Evolutionary conservation across 1,284 basidiomycete species (phyloP).

Genomic region (Microbotryum intermedium): DNA sequence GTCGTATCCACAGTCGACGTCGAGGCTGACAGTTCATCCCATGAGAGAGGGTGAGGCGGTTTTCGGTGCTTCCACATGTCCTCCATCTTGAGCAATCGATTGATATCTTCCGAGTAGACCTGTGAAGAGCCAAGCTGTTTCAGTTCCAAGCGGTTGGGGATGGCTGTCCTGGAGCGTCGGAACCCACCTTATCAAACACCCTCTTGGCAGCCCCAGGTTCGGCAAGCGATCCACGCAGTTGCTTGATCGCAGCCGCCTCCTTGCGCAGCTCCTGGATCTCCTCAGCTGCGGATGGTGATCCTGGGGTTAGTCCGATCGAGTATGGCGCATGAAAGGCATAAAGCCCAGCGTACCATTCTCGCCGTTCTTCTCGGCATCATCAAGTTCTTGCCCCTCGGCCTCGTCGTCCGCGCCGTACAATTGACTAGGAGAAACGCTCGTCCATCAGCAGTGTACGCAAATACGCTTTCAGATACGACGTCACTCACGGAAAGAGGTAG

Average conservation of each 20-base stretch:
- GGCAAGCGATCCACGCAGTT: slow-evolving; percentile 52
- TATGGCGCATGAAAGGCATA: not conserved
- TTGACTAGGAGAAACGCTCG: slow-evolving; percentile 51
- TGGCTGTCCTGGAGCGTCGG: too few species aligned
- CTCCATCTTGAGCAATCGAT: slow-evolving; percentile 82
- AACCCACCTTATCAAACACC: slow-evolving; percentile 72
- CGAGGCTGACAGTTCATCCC: slow-evolving; percentile 58
- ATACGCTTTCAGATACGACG: not conserved
- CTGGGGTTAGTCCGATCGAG: not conserved
- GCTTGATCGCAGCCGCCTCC: slow-evolving; percentile 79
- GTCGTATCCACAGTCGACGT: slow-evolving; percentile 46
- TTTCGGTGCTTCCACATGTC: slow-evolving; percentile 94
- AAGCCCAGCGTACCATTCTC: slow-evolving; percentile 58
- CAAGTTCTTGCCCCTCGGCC: slow-evolving; percentile 64
- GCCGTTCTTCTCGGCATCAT: slow-evolving; percentile 75
- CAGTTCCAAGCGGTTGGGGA: too few species aligned
- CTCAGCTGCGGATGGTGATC: slow-evolving; percentile 51
- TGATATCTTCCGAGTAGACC: slow-evolving; percentile 84
- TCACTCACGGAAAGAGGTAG: slow-evolving; percentile 83
- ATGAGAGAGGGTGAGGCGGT: slow-evolving; percentile 75
- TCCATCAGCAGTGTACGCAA: not conserved
- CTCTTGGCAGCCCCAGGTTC: slow-evolving; percentile 54
- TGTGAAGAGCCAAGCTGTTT: slow-evolving; percentile 40
- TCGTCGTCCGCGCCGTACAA: slow-evolving; percentile 80
- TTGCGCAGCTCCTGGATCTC: slow-evolving; percentile 84